Evolutionary conservation across 495 filamentous ascomycete species (phyloP).

Genomic region (Xylaria scruposa): DNA sequence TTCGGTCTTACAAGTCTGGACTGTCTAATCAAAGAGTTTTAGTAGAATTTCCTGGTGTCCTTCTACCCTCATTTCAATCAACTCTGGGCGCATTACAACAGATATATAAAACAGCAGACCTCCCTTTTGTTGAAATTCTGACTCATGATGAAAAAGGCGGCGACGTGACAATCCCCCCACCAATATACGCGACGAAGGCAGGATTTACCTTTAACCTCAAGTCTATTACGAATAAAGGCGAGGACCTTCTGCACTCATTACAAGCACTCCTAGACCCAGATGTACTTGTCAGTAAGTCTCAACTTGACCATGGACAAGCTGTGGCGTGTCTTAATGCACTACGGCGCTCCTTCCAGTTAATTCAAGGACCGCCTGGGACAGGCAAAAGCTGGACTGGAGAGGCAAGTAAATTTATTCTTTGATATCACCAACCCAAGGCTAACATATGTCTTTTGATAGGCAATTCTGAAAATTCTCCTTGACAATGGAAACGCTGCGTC

Average conservation of each 20-base stretch:
- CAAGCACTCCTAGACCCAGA: slow-evolving; percentile 44
- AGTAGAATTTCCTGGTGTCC: slow-evolving; percentile 72
- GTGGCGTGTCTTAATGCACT: slow-evolving; percentile 62
- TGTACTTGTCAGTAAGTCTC: slow-evolving; percentile 49
- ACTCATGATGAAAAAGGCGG: slow-evolving; percentile 43
- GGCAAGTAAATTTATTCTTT: slow-evolving; percentile 3
- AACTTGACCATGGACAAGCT: slow-evolving; percentile 65
- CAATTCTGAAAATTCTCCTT: slow-evolving; percentile 64
- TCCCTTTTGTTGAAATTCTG: slow-evolving; percentile 67
- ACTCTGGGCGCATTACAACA: slow-evolving; percentile 66
- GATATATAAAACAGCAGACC: slow-evolving; percentile 52
- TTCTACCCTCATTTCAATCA: slow-evolving; percentile 69
- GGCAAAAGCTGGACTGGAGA: slow-evolving; percentile 65
- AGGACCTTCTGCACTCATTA: slow-evolving; percentile 41
- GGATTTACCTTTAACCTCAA: slow-evolving; percentile 62
- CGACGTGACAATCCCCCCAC: slow-evolving; percentile 43
- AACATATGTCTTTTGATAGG: slow-evolving; percentile 31
- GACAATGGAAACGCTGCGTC: slow-evolving; percentile 54
- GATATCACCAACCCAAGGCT: not conserved
- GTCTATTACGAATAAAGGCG: slow-evolving; percentile 49
- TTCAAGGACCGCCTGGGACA: slow-evolving; percentile 84
- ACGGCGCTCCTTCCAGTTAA: slow-evolving; percentile 62
- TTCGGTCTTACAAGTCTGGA: slow-evolving; percentile 28
- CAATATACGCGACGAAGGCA: slow-evolving; percentile 56
- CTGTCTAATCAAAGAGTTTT: slow-evolving; percentile 44